phyloP scores from a whole-genome alignment of 345 rosid genomes.

The Bruguiera parviflora region DNA sequence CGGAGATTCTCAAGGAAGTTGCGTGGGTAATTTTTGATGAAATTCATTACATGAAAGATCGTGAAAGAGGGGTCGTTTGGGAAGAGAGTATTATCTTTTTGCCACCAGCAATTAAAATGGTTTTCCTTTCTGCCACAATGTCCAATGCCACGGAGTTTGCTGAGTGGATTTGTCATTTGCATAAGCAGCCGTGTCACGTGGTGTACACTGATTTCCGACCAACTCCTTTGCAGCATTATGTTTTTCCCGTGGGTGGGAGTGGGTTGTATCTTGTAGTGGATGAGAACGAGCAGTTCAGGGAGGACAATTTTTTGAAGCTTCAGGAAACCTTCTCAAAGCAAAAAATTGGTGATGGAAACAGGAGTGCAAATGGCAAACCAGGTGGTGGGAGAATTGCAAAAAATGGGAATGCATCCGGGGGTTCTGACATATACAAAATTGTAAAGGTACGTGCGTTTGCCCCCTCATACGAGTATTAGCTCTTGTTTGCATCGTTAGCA shows the following conservation, averaged over 20 bases:
- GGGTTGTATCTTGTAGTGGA: constrained; percentile 96
- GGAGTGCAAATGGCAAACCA: constrained; percentile 61
- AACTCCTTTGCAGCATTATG: constrained; percentile 97
- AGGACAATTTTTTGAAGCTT: constrained; percentile 87
- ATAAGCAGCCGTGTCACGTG: constrained; percentile 96
- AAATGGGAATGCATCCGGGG: constrained; percentile 71
- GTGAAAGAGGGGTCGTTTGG: constrained; percentile 99
- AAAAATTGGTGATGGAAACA: constrained; percentile 51
- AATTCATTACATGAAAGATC: constrained; percentile 96
- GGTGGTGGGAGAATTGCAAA: constrained; percentile 76
- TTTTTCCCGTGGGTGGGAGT: constrained; percentile 84
- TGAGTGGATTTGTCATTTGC: constrained; percentile 93
- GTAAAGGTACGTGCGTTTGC: constrained; percentile 54
- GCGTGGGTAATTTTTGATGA: constrained; percentile 98
- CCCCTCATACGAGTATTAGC: not conserved
- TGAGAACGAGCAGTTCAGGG: constrained; percentile 88
- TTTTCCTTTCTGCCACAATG: constrained; percentile 97
- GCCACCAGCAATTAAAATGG: constrained; percentile 98
- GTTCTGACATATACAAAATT: constrained; percentile 87
- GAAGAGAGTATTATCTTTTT: constrained; percentile 94
- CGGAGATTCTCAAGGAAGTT: constrained; percentile 95
- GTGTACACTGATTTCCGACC: constrained; percentile 97
- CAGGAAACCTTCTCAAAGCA: constrained; percentile 77
- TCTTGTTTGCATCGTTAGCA: too few relatives aligned
- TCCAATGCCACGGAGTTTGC: constrained; percentile 98